A percentile compares a stretch with the other conserved stretches of the same genome.
phyloP scores from a whole-genome alignment of 257 asterid species.

The Fraxinus quadrangulata region DNA sequence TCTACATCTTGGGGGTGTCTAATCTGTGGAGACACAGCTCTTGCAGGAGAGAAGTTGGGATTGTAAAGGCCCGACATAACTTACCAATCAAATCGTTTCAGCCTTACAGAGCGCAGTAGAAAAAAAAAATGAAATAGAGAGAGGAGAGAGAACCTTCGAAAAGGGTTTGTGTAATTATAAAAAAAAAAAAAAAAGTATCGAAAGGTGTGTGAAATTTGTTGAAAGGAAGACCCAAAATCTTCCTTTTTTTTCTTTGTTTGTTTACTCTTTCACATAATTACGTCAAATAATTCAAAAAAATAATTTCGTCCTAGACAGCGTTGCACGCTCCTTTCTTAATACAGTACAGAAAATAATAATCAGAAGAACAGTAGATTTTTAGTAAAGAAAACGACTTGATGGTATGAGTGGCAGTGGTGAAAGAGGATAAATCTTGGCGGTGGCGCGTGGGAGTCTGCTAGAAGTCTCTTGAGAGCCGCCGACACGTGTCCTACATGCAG shows the following conservation, averaged over 20 bases:
- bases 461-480: background rate
- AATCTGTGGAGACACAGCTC: constrained; percentile 88
- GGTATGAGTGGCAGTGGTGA: background rate
- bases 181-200: background rate
- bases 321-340: background rate
- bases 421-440: background rate
- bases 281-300: background rate
- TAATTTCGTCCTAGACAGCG: background rate
- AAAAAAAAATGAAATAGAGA: background rate
- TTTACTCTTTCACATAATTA: background rate
- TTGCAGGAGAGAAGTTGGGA: constrained; percentile 83
- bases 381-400: background rate
- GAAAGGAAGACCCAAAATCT: constrained; percentile 25
- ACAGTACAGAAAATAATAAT: no score
- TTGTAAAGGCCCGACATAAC: constrained; percentile 78
- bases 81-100: constrained; percentile 23
- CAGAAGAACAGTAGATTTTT: background rate
- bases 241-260: background rate
- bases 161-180: constrained; percentile 25
- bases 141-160: constrained; percentile 23
- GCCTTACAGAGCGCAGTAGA: constrained; percentile 26
- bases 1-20: constrained; percentile 71
- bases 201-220: constrained; percentile 28
- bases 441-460: background rate
- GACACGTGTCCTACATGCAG: background rate